Evolutionary conservation across 345 rosid genomes (phyloP), one percentile per base, ranked within the genome.

Genomic region (Arabidopsis thaliana): DNA sequence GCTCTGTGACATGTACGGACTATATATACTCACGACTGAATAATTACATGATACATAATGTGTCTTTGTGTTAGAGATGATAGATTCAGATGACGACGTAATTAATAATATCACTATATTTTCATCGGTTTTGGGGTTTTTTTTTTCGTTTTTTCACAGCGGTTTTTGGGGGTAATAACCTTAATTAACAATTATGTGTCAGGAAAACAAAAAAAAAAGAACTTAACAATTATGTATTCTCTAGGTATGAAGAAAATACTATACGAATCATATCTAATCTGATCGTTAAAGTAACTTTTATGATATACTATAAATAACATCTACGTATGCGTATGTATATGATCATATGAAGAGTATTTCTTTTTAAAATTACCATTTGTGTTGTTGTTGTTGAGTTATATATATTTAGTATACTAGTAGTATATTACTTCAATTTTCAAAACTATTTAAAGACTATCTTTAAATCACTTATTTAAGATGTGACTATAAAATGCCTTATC

Each of bases 1-100:
- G 51, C 71, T 55, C 71, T 69, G 59, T 42, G 37, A 69, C 71
- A 52, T 76, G 80, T 76, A 76, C 71, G 71, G 75, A 76, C 52
- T 61, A 56, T 45, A 65, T 45, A 36, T 20, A 32, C 58, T 23
- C 36, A 48, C 59, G 25, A 25, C 37, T 32, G 8, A 32, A 24
- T 38, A 67, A 49, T 73, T 41, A 53, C 65, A 64, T 42, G 51
- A 34, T 46, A 55, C 0, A n/a, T 34, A 33, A 57, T 44, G 32
- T 44, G 53, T 73, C 9, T 44, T 42, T 48, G 48, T 36, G 64
- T 65, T 57, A 22, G 44, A 65, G 71, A 45, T 74, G 22, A 58
- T 66, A 40, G 45, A 37, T 46, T 66, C 44, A 5, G 60, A 10
- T 67, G 51, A 48, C 66, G 71, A 56, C 57, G 57, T 74, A 67